Evolutionary conservation across 805 yeast species (phyloP), one percentile per base, ranked within the genome.

Genomic region (Zygosaccharomyces bisporus): DNA sequence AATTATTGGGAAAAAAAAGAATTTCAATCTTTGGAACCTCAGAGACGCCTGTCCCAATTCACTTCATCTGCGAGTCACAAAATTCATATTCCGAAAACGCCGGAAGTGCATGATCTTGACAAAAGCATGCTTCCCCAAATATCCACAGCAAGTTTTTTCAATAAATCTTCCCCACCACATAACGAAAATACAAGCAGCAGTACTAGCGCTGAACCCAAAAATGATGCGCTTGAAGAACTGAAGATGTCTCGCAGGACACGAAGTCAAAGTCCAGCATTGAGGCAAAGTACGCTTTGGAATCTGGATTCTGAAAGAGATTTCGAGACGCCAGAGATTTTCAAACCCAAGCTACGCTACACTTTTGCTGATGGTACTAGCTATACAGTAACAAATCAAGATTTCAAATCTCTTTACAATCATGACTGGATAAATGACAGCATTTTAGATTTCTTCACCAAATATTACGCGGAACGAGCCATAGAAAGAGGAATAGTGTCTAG

Each of bases 391-490:
- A 75, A 78, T 47, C 72, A 77, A 30, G 99, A 93, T 59, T 87
- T 85, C 61, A 78, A 77, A 49, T 84, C 96, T 35, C 71, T 91
- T 7, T 80, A 81, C 57, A 82, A 83, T 46, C 81, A 81, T 37
- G 86, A 85, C 50, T 91, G 95, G 90, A 77, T 93, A 39, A 91
- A 93, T 66, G 99, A 93, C 58, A 77, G 84, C 0, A 70, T 93
- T 39, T 82, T 93, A 44, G 96, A 88, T 62, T 91, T 91, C 60
- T 89, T 86, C 56, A 71, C 87, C 21, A 79, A 77, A 45, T 83
- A 73, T 57, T 76, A 74, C 50, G 71, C 78, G 6, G 77, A 70
- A 56, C 60, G 54, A 40, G 56, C 58, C 32, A 50, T 61, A 41
- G 21, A 54, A 43, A 36, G 63, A 41, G 38, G 46, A 48, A 42